A percentile compares a stretch with the other conserved stretches of the same genome.
Evolutionary conservation across 208 protist genomes (phyloP).

Genomic region (Wallacemonas sp.): DNA sequence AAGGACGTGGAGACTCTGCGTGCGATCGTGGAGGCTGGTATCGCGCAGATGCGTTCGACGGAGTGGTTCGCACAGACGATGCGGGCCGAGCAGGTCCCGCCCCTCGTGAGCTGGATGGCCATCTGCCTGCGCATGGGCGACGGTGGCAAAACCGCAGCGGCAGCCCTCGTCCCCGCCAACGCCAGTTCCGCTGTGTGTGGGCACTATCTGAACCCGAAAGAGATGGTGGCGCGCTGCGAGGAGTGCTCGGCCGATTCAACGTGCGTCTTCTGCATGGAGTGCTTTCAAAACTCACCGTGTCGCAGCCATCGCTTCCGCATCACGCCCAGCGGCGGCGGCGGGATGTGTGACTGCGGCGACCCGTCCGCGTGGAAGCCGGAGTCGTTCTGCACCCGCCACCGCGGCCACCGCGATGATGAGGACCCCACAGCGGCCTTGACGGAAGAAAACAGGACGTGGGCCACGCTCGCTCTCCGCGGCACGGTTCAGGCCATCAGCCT

Average conservation of each 20-base stretch:
- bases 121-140: conserved; percentile 21
- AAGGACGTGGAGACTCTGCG: conserved; percentile 37
- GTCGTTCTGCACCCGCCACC: conserved; percentile 67
- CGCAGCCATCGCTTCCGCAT: conserved; percentile 76
- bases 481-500: conserved; percentile 44
- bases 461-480: conserved; percentile 40
- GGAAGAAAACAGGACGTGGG: conserved; percentile 39
- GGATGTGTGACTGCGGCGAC: conserved; percentile 95
- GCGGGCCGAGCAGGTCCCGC: conserved; percentile 25
- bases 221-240: conserved; percentile 83
- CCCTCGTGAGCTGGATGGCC: conserved; percentile 43
- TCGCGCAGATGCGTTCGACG: conserved; percentile 28
- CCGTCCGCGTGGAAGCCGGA: conserved; percentile 70
- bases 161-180: conserved; percentile 10
- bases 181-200: conserved; percentile 56
- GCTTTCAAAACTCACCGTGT: conserved; percentile 88
- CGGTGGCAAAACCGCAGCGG: conserved; percentile 9
- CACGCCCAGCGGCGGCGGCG: conserved; percentile 55
- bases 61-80: conserved; percentile 14
- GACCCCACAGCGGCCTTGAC: conserved; percentile 27
- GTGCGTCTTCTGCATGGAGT: conserved; percentile 92
- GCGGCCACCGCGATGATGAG: conserved; percentile 29
- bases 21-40: conserved; percentile 38
- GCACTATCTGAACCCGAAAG: conserved; percentile 36
- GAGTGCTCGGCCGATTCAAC: conserved; percentile 86